Evolutionary conservation across 192 early-diverging fungal species (phyloP), one percentile per base, ranked within the genome.

Genomic region (Linnemannia exigua): DNA sequence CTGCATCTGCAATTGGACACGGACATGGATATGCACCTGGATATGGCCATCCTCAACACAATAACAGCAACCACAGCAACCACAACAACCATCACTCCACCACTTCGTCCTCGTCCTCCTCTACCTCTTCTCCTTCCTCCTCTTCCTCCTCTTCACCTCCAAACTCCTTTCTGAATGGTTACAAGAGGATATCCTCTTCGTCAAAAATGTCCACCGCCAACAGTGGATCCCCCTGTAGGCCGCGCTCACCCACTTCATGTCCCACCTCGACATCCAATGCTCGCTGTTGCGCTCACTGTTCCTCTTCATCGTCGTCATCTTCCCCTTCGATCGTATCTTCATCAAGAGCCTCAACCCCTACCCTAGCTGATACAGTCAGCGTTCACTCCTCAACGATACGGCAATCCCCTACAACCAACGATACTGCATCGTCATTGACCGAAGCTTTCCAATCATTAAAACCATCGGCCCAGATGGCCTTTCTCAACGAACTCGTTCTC

Each of bases 401-500:
- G 17, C 36, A 46, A 33, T 14, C 47, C 15, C n/a, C 71, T 72
- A 14, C 41, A 19, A 17, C 46, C 15, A n/a, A n/a, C n/a, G 44
- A 36, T 51, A 28, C 71, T 15, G 28, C 14, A 2, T 22, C 71
- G 20, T 44, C 71, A 9, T 48, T 91, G 16, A 87, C 81, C 44
- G 58, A 74, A 25, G 76, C 87, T 28, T 90, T 91, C 66, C 87
- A 87, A 71, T 72, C 72, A 37, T 67, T 91, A 44, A 58, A 85
- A 37, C 37, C 74, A 35, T 72, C 79, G 3, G 69, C 88, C 12
- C 79, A 89, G 50, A 81, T 84, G 50, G 66, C 72, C 19, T 75
- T 92, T 41, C 82, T 92, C 20, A 76, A 80, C 47, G 88, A 89
- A 50, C 87, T 92, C 28, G 74, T 92, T 67, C 81, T 89, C 75